Conservation (phyloP, 495 filamentous ascomycete species). For the Aspergillus conjunctus region DNA sequence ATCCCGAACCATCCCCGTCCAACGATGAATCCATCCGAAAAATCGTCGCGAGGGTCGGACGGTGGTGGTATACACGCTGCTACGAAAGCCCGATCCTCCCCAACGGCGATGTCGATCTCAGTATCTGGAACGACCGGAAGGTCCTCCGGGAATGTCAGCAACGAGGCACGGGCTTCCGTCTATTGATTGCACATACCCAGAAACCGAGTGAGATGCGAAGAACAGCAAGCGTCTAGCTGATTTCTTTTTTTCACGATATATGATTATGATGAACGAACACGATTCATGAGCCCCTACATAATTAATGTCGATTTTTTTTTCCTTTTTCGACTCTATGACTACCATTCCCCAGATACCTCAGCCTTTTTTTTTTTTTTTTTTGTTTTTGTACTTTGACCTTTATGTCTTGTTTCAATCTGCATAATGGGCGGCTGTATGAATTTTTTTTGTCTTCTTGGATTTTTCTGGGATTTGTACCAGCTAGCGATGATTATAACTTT, state of each 20-base stretch:
- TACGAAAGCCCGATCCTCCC: slow-evolving; percentile 72
- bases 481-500: slow-evolving; percentile 8
- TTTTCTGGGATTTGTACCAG: background rate
- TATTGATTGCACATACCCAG: slow-evolving; percentile 89
- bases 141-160: slow-evolving; percentile 84
- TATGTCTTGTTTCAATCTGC: slow-evolving; percentile 1
- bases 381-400: background rate
- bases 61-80: slow-evolving; percentile 95
- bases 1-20: slow-evolving; percentile 53
- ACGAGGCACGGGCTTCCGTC: slow-evolving; percentile 80
- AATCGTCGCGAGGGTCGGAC: slow-evolving; percentile 86
- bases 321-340: background rate
- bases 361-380: background rate
- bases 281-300: slow-evolving; percentile 18
- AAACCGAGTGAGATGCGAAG: slow-evolving; percentile 67
- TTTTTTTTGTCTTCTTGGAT: background rate
- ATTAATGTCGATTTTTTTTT: slow-evolving; percentile 8
- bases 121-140: slow-evolving; percentile 79
- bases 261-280: slow-evolving; percentile 17
- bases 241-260: slow-evolving; percentile 2
- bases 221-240: slow-evolving; percentile 53
- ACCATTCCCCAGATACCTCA: background rate
- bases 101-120: slow-evolving; percentile 53
- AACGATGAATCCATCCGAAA: slow-evolving; percentile 83
- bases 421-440: slow-evolving; percentile 17